phyloP scores from a whole-genome alignment of 192 early-diverging fungal species.

The Backusella macrospora region DNA sequence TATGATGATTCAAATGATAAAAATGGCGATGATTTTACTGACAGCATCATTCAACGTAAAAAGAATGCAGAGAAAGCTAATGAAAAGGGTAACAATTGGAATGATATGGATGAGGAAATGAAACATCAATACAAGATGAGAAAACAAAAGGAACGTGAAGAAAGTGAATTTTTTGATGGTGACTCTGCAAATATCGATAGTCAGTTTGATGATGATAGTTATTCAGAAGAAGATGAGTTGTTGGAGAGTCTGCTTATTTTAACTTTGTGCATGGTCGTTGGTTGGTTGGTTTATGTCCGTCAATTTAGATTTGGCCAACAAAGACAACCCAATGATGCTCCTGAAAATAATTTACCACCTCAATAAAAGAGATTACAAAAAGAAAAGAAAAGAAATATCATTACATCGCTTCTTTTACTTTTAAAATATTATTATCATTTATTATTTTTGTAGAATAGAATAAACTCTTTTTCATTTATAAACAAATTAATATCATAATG shows the following conservation, averaged over 20 bases:
- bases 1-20: conserved; percentile 3
- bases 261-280: conserved; percentile 52
- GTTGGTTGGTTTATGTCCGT: conserved; percentile 61
- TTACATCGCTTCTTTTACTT: no score
- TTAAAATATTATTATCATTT: no score
- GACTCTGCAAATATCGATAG: conserved; percentile 16
- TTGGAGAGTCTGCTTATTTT: conserved; percentile 59
- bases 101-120: conserved; percentile 46
- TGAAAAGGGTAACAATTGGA: conserved; percentile 34
- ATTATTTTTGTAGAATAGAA: no score
- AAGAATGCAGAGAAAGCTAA: conserved; percentile 18
- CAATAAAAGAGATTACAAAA: not conserved
- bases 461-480: no score
- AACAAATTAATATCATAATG: no score
- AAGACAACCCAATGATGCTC: not conserved
- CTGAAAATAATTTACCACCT: conserved; percentile 7
- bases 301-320: conserved; percentile 51
- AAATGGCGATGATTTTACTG: not conserved
- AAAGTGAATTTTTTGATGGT: conserved; percentile 36
- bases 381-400: not conserved
- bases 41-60: conserved; percentile 6
- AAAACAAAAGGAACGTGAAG: conserved; percentile 37
- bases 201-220: conserved; percentile 39
- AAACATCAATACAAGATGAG: conserved; percentile 36
- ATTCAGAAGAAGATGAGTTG: conserved; percentile 53